Base-by-base conservation (phyloP, 768 basidiomycete genomes). In the Rhodotorula graminis region DNA sequence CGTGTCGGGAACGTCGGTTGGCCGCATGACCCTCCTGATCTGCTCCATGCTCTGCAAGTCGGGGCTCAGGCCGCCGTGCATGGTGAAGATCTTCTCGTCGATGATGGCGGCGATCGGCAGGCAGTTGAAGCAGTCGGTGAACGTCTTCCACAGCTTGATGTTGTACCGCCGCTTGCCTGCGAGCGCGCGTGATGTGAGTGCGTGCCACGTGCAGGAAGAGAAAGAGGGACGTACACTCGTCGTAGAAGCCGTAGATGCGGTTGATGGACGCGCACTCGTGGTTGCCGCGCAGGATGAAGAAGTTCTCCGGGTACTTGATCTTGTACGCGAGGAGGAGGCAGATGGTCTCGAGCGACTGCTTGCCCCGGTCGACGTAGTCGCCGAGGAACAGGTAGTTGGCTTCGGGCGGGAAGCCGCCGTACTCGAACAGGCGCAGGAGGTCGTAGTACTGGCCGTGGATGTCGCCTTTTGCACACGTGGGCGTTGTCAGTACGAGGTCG, bases 241-340 rank as follows among this genome's bases (percentile, higher is more conserved):
- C 95, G 83, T 99, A 99, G 84, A 99, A 99, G 69, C 95, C 95
- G 83, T 99, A 99, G 83, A 99, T 98, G 82, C 95, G 86, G 85
- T 98, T 99, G 85, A 99, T 98, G 82, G 92, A 93, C 76, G 95
- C 95, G 81, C 95, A 96, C 83, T 99, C 95, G 83, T 99, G 95
- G 84, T 99, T 99, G 78, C 95, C 95, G 79, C 95, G 86, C 74
- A 99, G 87, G 82, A 99, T 94, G 85, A 99, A 99, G 85, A 99
- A 99, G 86, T 99, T 99, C 87, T 99, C 95, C 64, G 95, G 95
- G 85, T 97, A 99, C 86, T 98, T 99, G 86, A 95, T 95, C 87
- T 99, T 99, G 90, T 99, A 99, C 59, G 95, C 94, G 77, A 99
- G 88, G 71, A 99, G 86, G 59, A 99, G 88, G 81, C 95, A 97